phyloP scores from a whole-genome alignment of 2,329 filamentous ascomycete genomes.

The Ramularia endophylla region DNA sequence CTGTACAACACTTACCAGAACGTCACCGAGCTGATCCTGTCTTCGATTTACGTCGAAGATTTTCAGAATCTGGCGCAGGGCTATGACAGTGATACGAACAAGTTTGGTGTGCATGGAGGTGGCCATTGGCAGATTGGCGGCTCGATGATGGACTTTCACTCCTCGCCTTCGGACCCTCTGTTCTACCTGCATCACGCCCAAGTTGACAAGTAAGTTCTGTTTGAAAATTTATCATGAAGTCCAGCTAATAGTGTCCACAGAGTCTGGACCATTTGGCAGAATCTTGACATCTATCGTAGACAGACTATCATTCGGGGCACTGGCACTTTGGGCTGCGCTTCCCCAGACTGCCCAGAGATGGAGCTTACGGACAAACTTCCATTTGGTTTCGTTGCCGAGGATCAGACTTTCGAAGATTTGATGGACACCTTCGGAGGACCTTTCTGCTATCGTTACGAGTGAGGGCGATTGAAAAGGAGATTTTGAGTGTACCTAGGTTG shows the following conservation, averaged over 20 bases:
- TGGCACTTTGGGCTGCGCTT: conserved; percentile 38
- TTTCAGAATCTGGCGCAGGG: conserved; percentile 28
- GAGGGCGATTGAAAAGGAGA: too few relatives aligned
- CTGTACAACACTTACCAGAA: conserved; percentile 19
- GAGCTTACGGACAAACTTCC: conserved; percentile 40
- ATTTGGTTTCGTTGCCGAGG: conserved; percentile 26
- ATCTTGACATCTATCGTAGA: conserved; percentile 36
- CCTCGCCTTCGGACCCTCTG: conserved; percentile 42
- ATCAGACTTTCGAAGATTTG: conserved; percentile 23
- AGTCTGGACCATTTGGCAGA: conserved; percentile 48
- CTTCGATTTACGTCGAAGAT: conserved; percentile 18
- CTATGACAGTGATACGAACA: conserved; percentile 24
- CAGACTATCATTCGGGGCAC: conserved; percentile 39
- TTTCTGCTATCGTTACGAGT: conserved; percentile 31
- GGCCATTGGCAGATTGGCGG: conserved; percentile 46
- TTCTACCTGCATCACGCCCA: conserved; percentile 47
- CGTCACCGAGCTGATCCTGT: conserved; percentile 15
- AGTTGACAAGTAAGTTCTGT: conserved; percentile 27
- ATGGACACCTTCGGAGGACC: conserved; percentile 29
- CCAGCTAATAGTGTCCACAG: conserved; percentile 37
- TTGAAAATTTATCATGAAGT: conserved; percentile 7
- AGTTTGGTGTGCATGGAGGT: conserved; percentile 36
- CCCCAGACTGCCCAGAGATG: conserved; percentile 39
- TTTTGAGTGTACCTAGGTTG: neutral
- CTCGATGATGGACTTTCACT: conserved; percentile 40